Evolutionary conservation across 2,329 filamentous ascomycete species (phyloP), one percentile per base, ranked within the genome.

Genomic region (Arthrobotrys entomopaga): DNA sequence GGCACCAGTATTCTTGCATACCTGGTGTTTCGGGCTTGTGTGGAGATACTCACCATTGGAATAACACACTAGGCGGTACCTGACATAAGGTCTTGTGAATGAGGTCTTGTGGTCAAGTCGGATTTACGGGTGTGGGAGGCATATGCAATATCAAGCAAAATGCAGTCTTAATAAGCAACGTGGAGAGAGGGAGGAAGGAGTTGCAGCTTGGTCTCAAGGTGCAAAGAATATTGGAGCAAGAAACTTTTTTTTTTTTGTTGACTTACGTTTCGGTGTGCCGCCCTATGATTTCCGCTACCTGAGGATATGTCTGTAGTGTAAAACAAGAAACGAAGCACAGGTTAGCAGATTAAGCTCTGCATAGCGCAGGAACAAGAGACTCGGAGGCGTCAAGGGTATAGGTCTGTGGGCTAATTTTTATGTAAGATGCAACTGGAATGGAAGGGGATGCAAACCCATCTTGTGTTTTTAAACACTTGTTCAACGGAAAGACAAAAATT

Each of bases 11-110:
- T 52, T 64, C 40, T 59, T 59, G 63, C 70, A 58, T 65, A 24
- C 53, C 67, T 43, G 42, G 26, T 54, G 22, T 59, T 60, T 66
- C 22, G 24, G 15, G 46, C 63, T 56, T 56, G 50, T 57, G 43
- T 38, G 24, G 34, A 57, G 43, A 53, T 74, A 67, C 63, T 74
- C 52, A 67, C 70, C 70, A 74, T 67, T 63, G 56, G 60, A 26
- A n/a, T n/a, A 64, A 63, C 40, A 66, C 52, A 59, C 29, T 34
- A 74, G 63, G 58, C 59, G 63, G 63, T 67, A 74, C 63, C 70
- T 67, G 63, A 74, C 63, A 67, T 67, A 74, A 59, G 63, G 70
- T 74, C 70, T 74, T 74, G 70, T 74, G 63, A 64, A 74, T 74
- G 57, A 66, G 58, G 63, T 74, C 70, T 74, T 74, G 70, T 74